Evolutionary conservation across 805 yeast genomes (phyloP).

Genomic region (Candida quercuum): DNA sequence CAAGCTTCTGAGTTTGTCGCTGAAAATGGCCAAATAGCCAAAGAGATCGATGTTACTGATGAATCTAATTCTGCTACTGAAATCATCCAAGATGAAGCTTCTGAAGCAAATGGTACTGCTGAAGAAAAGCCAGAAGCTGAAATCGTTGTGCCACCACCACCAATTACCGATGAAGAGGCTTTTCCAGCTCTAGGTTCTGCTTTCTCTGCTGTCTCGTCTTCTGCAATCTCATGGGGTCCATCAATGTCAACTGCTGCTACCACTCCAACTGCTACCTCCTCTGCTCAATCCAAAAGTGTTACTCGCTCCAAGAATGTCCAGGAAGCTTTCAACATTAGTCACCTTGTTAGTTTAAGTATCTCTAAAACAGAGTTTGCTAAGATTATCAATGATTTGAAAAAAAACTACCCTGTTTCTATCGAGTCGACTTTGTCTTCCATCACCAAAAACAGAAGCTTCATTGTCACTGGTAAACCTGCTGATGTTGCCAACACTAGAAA

Average conservation of each 20-base stretch:
- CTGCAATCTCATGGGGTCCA: constrained; percentile 38
- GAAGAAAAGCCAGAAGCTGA: constrained; percentile 9
- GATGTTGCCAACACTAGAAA: constrained; percentile 68
- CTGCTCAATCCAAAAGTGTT: constrained; percentile 23
- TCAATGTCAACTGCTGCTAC: constrained; percentile 26
- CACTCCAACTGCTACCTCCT: constrained; percentile 25
- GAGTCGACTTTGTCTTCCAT: constrained; percentile 79
- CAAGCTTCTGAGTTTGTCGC: constrained; percentile 1
- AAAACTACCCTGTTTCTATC: constrained; percentile 56
- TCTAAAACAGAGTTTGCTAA: constrained; percentile 63
- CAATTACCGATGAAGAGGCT: constrained; percentile 48
- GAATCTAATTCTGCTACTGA: not conserved
- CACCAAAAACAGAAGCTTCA: constrained; percentile 74
- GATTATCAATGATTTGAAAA: constrained; percentile 57
- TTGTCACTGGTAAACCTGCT: constrained; percentile 69
- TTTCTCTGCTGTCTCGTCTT: constrained; percentile 25
- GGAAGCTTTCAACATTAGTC: constrained; percentile 72
- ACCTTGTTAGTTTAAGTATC: constrained; percentile 60
- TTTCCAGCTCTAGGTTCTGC: constrained; percentile 64
- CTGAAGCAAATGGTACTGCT: not conserved
- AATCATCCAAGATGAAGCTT: not conserved
- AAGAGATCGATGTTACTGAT: no score
- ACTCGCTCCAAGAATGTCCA: constrained; percentile 59
- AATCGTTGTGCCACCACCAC: constrained; percentile 25
- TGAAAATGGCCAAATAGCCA: no score